phyloP scores from a whole-genome alignment of 2,329 filamentous ascomycete species.

The Penicillium olsonii region DNA sequence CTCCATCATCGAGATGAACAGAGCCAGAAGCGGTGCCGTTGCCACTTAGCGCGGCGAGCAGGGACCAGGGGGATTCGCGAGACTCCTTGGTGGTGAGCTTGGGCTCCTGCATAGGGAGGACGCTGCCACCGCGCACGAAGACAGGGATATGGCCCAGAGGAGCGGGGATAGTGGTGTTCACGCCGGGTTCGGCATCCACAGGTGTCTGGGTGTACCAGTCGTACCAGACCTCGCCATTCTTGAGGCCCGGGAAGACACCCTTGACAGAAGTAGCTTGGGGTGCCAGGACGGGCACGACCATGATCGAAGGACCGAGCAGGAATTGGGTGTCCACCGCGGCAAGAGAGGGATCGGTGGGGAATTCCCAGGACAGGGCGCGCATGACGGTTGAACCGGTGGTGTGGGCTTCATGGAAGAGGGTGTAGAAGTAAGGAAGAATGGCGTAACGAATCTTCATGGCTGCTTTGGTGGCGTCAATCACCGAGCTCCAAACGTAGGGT shows the following conservation, averaged over 20 bases:
- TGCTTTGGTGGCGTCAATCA: conserved; percentile 62
- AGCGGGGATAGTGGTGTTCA: conserved; percentile 62
- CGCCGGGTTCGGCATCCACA: conserved; percentile 53
- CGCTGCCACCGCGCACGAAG: conserved; percentile 66
- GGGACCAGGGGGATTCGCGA: conserved; percentile 65
- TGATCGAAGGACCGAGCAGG: conserved; percentile 65
- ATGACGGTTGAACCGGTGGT: conserved; percentile 68
- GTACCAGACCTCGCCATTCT: conserved; percentile 66
- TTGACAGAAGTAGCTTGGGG: conserved; percentile 63
- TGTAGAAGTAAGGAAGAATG: conserved; percentile 75
- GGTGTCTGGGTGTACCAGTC: conserved; percentile 73
- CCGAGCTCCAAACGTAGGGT: conserved; percentile 68
- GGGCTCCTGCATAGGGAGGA: conserved; percentile 69
- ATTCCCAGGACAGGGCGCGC: conserved; percentile 73
- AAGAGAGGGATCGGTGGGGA: conserved; percentile 68
- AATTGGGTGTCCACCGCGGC: conserved; percentile 71
- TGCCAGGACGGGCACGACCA: conserved; percentile 67
- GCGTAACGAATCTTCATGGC: conserved; percentile 72
- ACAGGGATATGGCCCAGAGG: conserved; percentile 71
- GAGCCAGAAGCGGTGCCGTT: conserved; percentile 60
- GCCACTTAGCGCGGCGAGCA: conserved; percentile 63
- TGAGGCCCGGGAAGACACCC: conserved; percentile 69
- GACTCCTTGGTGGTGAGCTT: conserved; percentile 66
- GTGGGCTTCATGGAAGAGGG: conserved; percentile 68
- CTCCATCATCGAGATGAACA: conserved; percentile 75